Evolutionary conservation across 2,329 filamentous ascomycete genomes (phyloP).

Genomic region (Plectosphaerella plurivora): DNA sequence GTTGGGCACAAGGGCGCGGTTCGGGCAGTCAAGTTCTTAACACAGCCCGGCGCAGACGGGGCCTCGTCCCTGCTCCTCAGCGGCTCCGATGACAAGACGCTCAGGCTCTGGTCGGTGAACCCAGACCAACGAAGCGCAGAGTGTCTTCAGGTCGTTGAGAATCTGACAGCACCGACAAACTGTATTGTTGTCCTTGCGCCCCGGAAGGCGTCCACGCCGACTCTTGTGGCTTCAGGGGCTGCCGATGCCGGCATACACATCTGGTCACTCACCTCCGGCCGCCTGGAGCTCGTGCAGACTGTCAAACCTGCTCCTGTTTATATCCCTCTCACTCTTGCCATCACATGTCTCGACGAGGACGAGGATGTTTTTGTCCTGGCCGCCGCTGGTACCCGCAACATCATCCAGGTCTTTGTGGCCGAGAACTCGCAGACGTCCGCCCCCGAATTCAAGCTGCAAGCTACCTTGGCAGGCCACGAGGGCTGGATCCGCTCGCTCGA

Average conservation of each 20-base stretch:
- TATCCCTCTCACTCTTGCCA: slow-evolving; percentile 73
- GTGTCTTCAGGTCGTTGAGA: slow-evolving; percentile 52
- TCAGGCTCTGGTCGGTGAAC: slow-evolving; percentile 64
- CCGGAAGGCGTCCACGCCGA: slow-evolving; percentile 19
- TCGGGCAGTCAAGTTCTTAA: slow-evolving; percentile 76
- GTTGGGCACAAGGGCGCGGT: slow-evolving; percentile 75
- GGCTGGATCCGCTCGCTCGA: slow-evolving; percentile 88
- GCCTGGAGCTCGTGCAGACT: slow-evolving; percentile 57
- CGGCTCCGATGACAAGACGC: slow-evolving; percentile 74
- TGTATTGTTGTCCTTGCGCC: slow-evolving; percentile 46
- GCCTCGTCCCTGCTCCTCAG: slow-evolving; percentile 60
- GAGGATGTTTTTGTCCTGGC: slow-evolving; percentile 63
- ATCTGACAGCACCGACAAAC: slow-evolving; percentile 74
- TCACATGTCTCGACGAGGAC: slow-evolving; percentile 54
- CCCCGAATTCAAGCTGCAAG: slow-evolving; percentile 62
- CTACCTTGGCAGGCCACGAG: slow-evolving; percentile 83
- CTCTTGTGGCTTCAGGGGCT: slow-evolving; percentile 70
- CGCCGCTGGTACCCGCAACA: slow-evolving; percentile 77
- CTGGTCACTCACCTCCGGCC: slow-evolving; percentile 60
- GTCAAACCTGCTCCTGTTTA: slow-evolving; percentile 72
- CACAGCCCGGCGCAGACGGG: slow-evolving; percentile 31
- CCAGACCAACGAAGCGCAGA: slow-evolving; percentile 21
- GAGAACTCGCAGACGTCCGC: slow-evolving; percentile 29
- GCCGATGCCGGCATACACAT: slow-evolving; percentile 70
- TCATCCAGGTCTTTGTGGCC: slow-evolving; percentile 75